Conservation (phyloP, 495 filamentous ascomycete species). For the Astrothelium macrocarpum region DNA sequence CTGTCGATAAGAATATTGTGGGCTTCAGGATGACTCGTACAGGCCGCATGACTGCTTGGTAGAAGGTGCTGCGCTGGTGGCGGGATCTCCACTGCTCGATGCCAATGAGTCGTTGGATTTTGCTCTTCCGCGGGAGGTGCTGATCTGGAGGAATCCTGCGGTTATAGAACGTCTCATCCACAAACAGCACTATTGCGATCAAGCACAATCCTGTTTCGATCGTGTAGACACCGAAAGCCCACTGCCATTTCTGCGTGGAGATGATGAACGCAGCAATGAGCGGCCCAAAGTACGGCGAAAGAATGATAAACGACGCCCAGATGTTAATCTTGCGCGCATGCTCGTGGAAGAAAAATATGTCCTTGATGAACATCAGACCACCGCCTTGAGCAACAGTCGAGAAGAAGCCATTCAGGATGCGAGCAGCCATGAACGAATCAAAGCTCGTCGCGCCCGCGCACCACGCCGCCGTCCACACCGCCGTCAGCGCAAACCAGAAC, state of each 20-base stretch:
- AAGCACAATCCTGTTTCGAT: conserved; percentile 41
- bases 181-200: conserved; percentile 40
- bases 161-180: conserved; percentile 54
- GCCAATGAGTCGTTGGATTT: conserved; percentile 37
- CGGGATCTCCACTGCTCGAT: conserved; percentile 38
- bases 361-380: conserved; percentile 55
- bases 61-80: conserved; percentile 36
- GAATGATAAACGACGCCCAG: conserved; percentile 43
- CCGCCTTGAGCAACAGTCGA: conserved; percentile 47
- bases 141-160: conserved; percentile 38
- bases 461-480: conserved; percentile 43
- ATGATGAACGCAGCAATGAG: conserved; percentile 52
- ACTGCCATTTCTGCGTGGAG: conserved; percentile 40
- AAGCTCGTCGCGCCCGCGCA: conserved; percentile 45
- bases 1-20: conserved; percentile 37
- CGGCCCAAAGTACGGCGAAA: conserved; percentile 53
- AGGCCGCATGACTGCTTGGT: conserved; percentile 38
- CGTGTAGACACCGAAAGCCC: conserved; percentile 45
- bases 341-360: conserved; percentile 59
- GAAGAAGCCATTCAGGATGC: conserved; percentile 56
- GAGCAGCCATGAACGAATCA: conserved; percentile 47
- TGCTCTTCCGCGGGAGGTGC: conserved; percentile 36
- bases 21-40: conserved; percentile 42
- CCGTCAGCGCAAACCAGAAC: conserved; percentile 47
- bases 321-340: conserved; percentile 55